Percentiles rank a stretch among this genome's conserved stretches.
phyloP scores from a whole-genome alignment of 2,329 filamentous ascomycete genomes.

The Aspergillus phoenicis region DNA sequence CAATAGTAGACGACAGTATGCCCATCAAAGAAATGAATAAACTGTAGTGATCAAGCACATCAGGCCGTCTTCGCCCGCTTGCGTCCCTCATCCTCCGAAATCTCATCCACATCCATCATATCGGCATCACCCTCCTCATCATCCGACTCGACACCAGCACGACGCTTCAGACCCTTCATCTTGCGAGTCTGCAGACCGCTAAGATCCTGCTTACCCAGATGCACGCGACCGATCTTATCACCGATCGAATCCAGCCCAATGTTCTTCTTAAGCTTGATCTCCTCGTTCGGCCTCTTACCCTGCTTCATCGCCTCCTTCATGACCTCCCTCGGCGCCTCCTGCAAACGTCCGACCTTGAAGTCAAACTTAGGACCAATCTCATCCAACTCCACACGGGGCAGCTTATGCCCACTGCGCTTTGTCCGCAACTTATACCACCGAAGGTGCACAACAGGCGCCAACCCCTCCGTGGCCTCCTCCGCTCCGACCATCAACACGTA shows the following conservation, averaged over 20 bases:
- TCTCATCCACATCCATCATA: constrained; percentile 50
- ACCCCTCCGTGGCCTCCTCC: constrained; percentile 58
- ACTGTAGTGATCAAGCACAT: constrained; percentile 26
- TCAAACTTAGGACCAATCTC: constrained; percentile 95
- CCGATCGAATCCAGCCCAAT: constrained; percentile 87
- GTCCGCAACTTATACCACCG: constrained; percentile 85
- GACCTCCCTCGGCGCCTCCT: constrained; percentile 74
- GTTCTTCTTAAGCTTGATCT: constrained; percentile 85
- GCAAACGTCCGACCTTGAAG: constrained; percentile 79
- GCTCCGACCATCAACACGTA: constrained; percentile 83
- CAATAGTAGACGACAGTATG: constrained; percentile 17
- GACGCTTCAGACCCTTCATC: constrained; percentile 97
- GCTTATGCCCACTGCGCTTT: constrained; percentile 79
- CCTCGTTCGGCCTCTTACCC: constrained; percentile 63
- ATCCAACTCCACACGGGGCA: constrained; percentile 89
- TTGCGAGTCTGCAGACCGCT: constrained; percentile 88
- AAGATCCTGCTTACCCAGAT: constrained; percentile 88
- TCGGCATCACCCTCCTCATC: constrained; percentile 55
- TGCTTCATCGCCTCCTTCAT: constrained; percentile 91
- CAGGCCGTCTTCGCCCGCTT: constrained; percentile 38
- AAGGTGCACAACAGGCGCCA: constrained; percentile 58
- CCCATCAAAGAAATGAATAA: constrained; percentile 27
- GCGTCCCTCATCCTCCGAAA: constrained; percentile 39
- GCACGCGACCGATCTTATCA: constrained; percentile 93
- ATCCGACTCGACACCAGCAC: constrained; percentile 63